Evolutionary conservation across 1,284 basidiomycete species (phyloP).

Genomic region (Laetiporus sulphureus): DNA sequence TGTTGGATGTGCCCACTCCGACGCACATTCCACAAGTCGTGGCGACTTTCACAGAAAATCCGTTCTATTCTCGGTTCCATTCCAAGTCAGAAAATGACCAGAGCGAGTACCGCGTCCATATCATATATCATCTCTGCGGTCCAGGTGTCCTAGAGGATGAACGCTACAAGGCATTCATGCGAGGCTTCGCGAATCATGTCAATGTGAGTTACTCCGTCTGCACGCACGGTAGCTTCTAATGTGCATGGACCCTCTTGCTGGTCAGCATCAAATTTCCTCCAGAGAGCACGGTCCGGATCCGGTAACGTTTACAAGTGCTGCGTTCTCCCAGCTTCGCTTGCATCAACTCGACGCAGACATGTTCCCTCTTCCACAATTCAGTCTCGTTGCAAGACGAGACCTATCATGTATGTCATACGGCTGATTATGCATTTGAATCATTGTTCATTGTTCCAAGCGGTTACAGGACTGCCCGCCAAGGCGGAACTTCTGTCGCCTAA

Average conservation of each 20-base stretch:
- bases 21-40: conserved; percentile 57
- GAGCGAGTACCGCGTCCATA: conserved; percentile 42
- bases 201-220: too few relatives aligned
- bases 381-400: conserved; percentile 28
- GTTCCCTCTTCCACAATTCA: conserved; percentile 67
- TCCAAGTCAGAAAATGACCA: conserved; percentile 34
- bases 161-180: conserved; percentile 71
- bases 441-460: conserved; percentile 23
- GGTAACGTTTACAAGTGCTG: conserved; percentile 71
- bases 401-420: conserved; percentile 32
- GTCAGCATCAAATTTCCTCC: conserved; percentile 66
- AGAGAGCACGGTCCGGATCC: conserved; percentile 54
- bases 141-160: conserved; percentile 61
- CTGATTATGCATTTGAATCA: neutral
- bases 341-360: conserved; percentile 67
- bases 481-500: conserved; percentile 34
- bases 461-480: conserved; percentile 43
- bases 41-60: conserved; percentile 42
- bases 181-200: conserved; percentile 26
- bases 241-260: conserved; percentile 9
- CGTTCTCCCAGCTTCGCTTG: conserved; percentile 67
- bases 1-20: conserved; percentile 56
- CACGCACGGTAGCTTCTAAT: conserved; percentile 18
- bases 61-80: conserved; percentile 43
- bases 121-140: conserved; percentile 65